Percentiles rank a stretch among this genome's conserved stretches.
These are phyloP conservation scores for Phytophthora sojae DNA, from an alignment of 352 stramenopile species.

Conservation along the genomic window DNA sequence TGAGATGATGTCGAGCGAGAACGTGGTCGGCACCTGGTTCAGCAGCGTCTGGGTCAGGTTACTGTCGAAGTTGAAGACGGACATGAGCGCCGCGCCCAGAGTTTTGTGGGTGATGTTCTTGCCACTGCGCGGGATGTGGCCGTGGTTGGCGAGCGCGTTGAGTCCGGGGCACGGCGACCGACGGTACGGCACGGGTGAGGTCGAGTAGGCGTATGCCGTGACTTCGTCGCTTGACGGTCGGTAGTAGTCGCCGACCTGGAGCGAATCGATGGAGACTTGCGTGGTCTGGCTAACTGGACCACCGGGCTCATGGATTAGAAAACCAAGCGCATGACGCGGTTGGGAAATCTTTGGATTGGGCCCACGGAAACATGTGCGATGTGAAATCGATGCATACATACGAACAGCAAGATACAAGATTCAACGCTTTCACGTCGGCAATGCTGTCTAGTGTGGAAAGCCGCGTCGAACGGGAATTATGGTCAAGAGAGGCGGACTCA, in stretches of 20 bases:
- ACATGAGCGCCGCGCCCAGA: conserved; percentile 30
- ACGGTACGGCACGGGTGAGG: conserved; percentile 33
- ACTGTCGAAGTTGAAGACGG: conserved; percentile 39
- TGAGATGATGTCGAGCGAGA: conserved; percentile 40
- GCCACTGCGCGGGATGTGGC: conserved; percentile 53
- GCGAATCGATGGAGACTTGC: conserved; percentile 21
- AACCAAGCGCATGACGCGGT: background rate
- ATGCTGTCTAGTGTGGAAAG: background rate
- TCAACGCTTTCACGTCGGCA: background rate
- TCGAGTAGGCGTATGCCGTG: conserved; percentile 35
- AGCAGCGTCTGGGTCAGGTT: conserved; percentile 29
- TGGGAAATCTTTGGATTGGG: background rate
- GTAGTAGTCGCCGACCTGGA: conserved; percentile 40
- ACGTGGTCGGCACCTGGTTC: conserved; percentile 28
- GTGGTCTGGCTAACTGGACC: conserved; percentile 2
- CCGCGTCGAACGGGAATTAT: background rate
- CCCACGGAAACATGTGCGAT: background rate
- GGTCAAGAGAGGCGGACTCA: background rate
- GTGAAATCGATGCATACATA: no score
- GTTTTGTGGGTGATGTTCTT: conserved; percentile 45
- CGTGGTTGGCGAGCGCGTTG: conserved; percentile 64
- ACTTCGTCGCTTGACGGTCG: conserved; percentile 37
- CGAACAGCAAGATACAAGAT: no score
- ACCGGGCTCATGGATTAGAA: background rate
- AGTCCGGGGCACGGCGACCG: conserved; percentile 50